Base-by-base conservation (phyloP, 177 flowering plant genomes). In the Vitis hybrid region DNA sequence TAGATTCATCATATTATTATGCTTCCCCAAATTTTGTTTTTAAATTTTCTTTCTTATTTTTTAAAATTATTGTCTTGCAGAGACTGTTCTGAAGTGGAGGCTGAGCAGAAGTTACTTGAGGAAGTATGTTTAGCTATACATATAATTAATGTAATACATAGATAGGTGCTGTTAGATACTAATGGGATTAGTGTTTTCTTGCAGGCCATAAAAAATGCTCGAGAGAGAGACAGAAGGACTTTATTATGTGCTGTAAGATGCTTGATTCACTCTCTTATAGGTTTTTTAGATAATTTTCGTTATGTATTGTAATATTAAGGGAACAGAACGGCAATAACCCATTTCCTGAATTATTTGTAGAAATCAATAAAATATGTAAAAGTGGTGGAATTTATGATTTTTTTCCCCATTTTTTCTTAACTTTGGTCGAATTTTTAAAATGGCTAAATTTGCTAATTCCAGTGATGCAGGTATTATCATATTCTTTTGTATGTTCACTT, bases 161-260 rank as follows among this genome's bases (percentile, higher is more conserved):
- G 52, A 9, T 6, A 7, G 16, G 4, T 51, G 4, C 21, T 6
- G 7, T 31, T 63, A 39, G 60, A 45, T 49, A 18, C 52, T 62
- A 22, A 60, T 31, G 53, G 52, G 8, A 1, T n/a, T 63, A 50
- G 33, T 11, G 55, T 29, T 74, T 19, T 65, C 2, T 75, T 75
- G 3, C 80, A 94, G 98, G 97, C 97, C 9, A 82, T 95, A 12
- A 93, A 85, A 77, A 95, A 91, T 88, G 89, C 97, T 56, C 83
- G 97, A 56, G 99, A 95, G 81, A 88, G 99, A 82, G 99, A 95
- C 19, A 80, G 93, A 49, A 84, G 99, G 75, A 74, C 86, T 8
- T 75, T 95, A 15, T 64, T 95, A 18, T 88, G 99, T 16, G 83
- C 96, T 55, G 97, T 95, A 84, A 86, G 95, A 45, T 67, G 61